These are phyloP conservation scores for Aspergillus pseudotamarii DNA, from an alignment of 2,329 filamentous ascomycete genomes.

Conservation along the genomic window DNA sequence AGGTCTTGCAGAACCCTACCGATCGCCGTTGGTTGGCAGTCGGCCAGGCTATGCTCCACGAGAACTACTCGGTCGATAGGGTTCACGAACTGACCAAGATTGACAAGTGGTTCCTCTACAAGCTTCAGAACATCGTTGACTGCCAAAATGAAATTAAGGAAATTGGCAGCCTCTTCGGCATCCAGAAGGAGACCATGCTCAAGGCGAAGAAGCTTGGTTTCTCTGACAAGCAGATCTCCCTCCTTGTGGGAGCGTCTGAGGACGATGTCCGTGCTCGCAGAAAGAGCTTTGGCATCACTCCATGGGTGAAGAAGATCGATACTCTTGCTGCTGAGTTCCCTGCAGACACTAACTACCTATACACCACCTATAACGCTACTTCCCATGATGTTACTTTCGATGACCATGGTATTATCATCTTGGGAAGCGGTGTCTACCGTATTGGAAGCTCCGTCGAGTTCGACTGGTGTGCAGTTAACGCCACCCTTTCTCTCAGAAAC, in stretches of 20 bases:
- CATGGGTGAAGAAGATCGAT: conserved; percentile 98
- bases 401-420: conserved; percentile 84
- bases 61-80: conserved; percentile 89
- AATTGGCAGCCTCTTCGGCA: conserved; percentile 76
- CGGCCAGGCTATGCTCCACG: conserved; percentile 96
- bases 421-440: conserved; percentile 94
- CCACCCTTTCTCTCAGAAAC: conserved; percentile 76
- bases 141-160: conserved; percentile 83
- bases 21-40: conserved; percentile 97
- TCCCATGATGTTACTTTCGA: conserved; percentile 93
- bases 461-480: conserved; percentile 96
- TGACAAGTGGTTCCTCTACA: conserved; percentile 99
- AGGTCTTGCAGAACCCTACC: conserved; percentile 86
- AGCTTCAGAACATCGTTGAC: conserved; percentile 95
- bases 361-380: conserved; percentile 96
- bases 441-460: conserved; percentile 98
- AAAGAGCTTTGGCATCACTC: conserved; percentile 83
- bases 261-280: conserved; percentile 85
- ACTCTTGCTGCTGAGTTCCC: conserved; percentile 97
- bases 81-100: conserved; percentile 96
- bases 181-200: conserved; percentile 85
- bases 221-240: conserved; percentile 92
- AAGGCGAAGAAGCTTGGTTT: conserved; percentile 98
- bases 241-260: conserved; percentile 81
- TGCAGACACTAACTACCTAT: conserved; percentile 91